Conservation (phyloP, 805 yeast species). For the Yarrowia keelungensis region DNA sequence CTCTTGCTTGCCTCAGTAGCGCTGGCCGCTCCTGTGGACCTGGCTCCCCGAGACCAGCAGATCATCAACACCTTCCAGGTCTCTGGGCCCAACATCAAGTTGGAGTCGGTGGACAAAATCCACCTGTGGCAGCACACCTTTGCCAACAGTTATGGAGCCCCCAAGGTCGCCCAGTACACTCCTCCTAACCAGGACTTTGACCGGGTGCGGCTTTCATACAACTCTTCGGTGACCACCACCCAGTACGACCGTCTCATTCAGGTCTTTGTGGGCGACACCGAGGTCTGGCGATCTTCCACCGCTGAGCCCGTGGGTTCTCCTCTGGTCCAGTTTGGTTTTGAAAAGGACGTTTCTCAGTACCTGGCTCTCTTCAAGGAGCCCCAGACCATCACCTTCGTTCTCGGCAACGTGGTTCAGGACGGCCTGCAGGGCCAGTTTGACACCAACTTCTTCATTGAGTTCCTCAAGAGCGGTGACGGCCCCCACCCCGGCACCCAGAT, state of each 20-base stretch:
- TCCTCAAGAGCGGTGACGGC: conserved; percentile 51
- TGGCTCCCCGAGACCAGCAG: conserved; percentile 26
- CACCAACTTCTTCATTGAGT: conserved; percentile 59
- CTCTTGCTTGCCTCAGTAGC: conserved; percentile 23
- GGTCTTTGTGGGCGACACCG: conserved; percentile 56
- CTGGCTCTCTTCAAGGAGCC: conserved; percentile 56
- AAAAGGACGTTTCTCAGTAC: conserved; percentile 71
- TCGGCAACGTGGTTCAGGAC: conserved; percentile 64
- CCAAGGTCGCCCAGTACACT: conserved; percentile 46
- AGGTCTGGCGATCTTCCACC: conserved; percentile 86
- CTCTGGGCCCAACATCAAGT: conserved; percentile 17
- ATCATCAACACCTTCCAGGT: conserved; percentile 35
- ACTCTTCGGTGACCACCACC: conserved; percentile 48
- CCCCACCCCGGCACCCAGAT: conserved; percentile 46
- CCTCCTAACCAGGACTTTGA: conserved; percentile 50
- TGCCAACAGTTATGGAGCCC: conserved; percentile 50
- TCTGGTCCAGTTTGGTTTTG: conserved; percentile 53
- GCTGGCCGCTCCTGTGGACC: conserved; percentile 35
- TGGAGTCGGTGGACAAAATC: conserved; percentile 7
- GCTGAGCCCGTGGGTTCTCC: conserved; percentile 65
- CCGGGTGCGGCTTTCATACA: conserved; percentile 50
- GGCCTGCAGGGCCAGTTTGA: conserved; percentile 67
- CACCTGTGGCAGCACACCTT: conserved; percentile 43
- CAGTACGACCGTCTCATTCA: conserved; percentile 54
- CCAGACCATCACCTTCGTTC: conserved; percentile 59